Evolutionary conservation across 192 early-diverging fungal species (phyloP), one percentile per base, ranked within the genome.

Genomic region (Coemansia sp.): DNA sequence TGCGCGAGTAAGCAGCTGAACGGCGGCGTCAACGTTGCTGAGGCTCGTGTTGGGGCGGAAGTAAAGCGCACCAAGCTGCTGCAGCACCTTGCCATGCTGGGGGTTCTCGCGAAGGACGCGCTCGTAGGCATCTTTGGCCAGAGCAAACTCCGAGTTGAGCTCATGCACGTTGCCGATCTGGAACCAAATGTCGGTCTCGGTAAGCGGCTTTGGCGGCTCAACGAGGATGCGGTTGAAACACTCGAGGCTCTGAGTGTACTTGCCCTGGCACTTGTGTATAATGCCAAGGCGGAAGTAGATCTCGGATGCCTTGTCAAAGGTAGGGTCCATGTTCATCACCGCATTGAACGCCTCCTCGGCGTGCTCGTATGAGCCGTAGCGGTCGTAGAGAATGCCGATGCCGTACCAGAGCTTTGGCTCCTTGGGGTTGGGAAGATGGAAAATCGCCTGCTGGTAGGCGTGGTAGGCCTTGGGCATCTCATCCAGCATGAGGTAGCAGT

Each of bases 361-460:
- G 71, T 96, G 92, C 59, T 99, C 96, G 43, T 93, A 91, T 4
- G 96, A 98, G 17, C 95, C 96, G 67, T 97, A 99, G 29, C 95
- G 90, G 71, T 98, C 96, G 68, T 99, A 98, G 7, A 98, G 82
- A 62, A 97, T 98, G 32, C 96, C 98, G 49, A 98, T 98, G 10
- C 96, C 96, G 67, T 98, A 99, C 98, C 98, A 99, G 29, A 99
- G 88, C 73, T 97, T 96, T 6, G 96, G 95, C 68, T 98, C 98
- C 91, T 94, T 95, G 43, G 94, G 90, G 73, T 97, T 93, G 0
- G 92, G 90, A 17, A 97, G 80, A 71, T 94, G 91, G 75, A 95
- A 91, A 27, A 99, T 85, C 15, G 98, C 98, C 76, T 97, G 91
- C 84, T 98, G 96, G 67, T 99, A 99, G 3, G 96, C 93, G 51